Base-by-base conservation (phyloP, 441 rosid species). In the Adansonia madagascariensis region DNA sequence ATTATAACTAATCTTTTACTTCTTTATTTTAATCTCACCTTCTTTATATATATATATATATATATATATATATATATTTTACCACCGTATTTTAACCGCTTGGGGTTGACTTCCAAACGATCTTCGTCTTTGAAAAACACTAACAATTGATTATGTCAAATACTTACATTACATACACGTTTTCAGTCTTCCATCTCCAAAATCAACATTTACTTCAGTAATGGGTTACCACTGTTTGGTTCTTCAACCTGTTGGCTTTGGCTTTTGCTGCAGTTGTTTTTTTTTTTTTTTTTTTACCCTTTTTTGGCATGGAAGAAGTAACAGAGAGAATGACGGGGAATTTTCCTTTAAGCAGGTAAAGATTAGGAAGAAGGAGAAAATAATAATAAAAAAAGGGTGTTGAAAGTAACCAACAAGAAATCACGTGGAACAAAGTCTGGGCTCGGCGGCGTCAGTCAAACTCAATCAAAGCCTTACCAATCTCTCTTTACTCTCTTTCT, bases 401-500 rank as follows among this genome's bases (percentile, higher is more conserved):
- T 8, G 8, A 1, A 20, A 27, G n/a, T 27, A 1, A 22, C 27
- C 50, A 39, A 8, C n/a, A 14, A 8, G 14, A n/a, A 52, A 9
- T 79, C 84, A 80, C 82, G 86, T 79, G 39, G 74, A 81, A 46
- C 1, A 0, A n/a, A 10, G 8, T 27, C 74, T 84, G 86, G 86
- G 80, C 74, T 85, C 80, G 88, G 79, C 85, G 84, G 85, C 88
- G 61, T 46, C 87, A 82, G 83, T 83, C 79, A 78, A 70, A 61
- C 64, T 69, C 65, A 24, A 67, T 75, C 68, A 59, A 60, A 73
- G 44, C 76, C 53, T 62, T 46, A 12, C 3, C 55, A 31, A 5
- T 61, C 53, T 67, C 77, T 75, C 47, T 18, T 61, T 57, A 9
- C 81, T 71, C 57, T 64, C 44, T 3, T 64, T 22, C 67, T 9